These are phyloP conservation scores for Magnusiomyces sp. DNA, from an alignment of 1,139 yeast species.

Conservation along the genomic window DNA sequence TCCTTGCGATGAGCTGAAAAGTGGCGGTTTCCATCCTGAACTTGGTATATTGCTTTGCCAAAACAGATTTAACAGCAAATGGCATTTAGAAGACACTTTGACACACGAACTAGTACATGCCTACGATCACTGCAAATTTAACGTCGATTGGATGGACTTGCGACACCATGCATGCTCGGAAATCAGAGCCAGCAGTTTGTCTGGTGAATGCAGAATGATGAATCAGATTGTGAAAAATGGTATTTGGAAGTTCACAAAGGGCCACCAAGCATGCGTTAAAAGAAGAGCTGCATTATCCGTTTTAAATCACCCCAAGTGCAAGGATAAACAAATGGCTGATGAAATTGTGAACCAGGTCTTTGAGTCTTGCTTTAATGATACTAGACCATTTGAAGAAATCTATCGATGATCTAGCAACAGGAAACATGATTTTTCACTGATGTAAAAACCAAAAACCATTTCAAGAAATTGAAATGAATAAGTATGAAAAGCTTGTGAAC, in stretches of 20 bases:
- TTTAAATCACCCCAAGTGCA: conserved; percentile 75
- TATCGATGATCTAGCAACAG: conserved; percentile 54
- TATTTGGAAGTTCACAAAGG: conserved; percentile 57
- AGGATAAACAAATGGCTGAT: conserved; percentile 63
- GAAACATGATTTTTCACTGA: too few species aligned
- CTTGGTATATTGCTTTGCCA: conserved; percentile 82
- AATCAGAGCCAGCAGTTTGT: conserved; percentile 82
- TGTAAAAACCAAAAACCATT: too few species aligned
- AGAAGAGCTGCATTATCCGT: conserved; percentile 85
- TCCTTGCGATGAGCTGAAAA: conserved; percentile 74
- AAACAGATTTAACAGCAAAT: conserved; percentile 66
- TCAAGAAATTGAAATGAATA: background rate
- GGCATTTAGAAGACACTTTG: conserved; percentile 83
- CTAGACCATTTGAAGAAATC: conserved; percentile 91
- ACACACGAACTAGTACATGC: conserved; percentile 93
- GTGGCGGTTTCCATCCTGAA: conserved; percentile 92
- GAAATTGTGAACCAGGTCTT: conserved; percentile 78
- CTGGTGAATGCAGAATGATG: conserved; percentile 92
- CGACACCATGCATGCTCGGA: conserved; percentile 97
- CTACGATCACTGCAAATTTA: conserved; percentile 81
- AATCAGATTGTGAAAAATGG: conserved; percentile 61
- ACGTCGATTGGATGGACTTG: conserved; percentile 74
- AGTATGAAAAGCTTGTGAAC: too few species aligned
- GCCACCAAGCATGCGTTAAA: conserved; percentile 84
- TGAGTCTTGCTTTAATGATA: conserved; percentile 88